Conservation (phyloP, 129 eudicot genomes). For the Erigeron canadensis region DNA sequence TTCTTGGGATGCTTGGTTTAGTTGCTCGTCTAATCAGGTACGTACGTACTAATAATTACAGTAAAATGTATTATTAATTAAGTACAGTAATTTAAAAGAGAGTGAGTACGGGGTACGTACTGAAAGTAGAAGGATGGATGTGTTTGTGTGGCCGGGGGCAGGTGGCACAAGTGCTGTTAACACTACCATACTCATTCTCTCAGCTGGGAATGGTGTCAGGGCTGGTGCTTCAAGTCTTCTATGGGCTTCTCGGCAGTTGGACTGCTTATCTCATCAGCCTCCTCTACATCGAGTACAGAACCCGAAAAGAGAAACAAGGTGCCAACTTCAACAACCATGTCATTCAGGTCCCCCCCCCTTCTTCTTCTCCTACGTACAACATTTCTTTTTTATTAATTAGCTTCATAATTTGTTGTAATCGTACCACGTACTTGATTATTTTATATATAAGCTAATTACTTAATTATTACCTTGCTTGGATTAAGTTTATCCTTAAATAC, state of each 20-base stretch:
- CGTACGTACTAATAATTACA: too few species aligned
- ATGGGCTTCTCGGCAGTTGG: conserved; percentile 88
- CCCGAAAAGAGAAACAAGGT: conserved; percentile 64
- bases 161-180: conserved; percentile 89
- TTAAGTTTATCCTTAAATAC: not conserved
- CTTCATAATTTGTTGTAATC: too few species aligned
- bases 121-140: too few species aligned
- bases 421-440: too few species aligned
- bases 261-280: conserved; percentile 87
- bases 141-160: too few species aligned
- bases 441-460: too few species aligned
- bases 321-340: conserved; percentile 77
- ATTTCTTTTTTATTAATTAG: too few species aligned
- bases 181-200: conserved; percentile 83
- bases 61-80: too few species aligned
- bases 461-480: not conserved
- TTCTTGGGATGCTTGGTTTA: conserved; percentile 89
- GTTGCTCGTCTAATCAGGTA: conserved; percentile 72
- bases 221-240: conserved; percentile 61
- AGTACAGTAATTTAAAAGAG: too few species aligned
- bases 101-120: too few species aligned
- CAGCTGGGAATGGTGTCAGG: conserved; percentile 93
- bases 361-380: too few species aligned
- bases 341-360: conserved; percentile 55
- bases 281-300: conserved; percentile 75